A percentile compares a stretch with the other conserved stretches of the same genome.
Evolutionary conservation across 2,329 filamentous ascomycete species (phyloP).

Genomic region (Fusarium subtropicale): DNA sequence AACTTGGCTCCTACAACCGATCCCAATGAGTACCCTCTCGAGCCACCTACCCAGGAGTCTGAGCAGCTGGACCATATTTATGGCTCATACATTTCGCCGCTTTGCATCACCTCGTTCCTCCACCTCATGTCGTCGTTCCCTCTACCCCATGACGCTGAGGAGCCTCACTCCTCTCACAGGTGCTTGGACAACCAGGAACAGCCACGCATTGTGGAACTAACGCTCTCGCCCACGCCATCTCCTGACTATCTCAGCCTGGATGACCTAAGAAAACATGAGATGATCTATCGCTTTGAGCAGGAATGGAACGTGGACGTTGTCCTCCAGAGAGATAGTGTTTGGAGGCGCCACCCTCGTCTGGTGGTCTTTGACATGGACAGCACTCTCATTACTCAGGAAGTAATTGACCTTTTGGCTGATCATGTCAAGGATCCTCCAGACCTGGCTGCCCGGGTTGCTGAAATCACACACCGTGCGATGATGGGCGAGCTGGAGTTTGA

Average conservation of each 20-base stretch:
- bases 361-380: slow-evolving; percentile 99
- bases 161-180: slow-evolving; percentile 70
- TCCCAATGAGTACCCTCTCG: slow-evolving; percentile 69
- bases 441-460: slow-evolving; percentile 83
- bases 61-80: slow-evolving; percentile 74
- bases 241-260: slow-evolving; percentile 72
- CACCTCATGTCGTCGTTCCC: slow-evolving; percentile 74
- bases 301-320: slow-evolving; percentile 91
- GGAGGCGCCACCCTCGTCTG: slow-evolving; percentile 82
- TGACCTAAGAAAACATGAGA: slow-evolving; percentile 82
- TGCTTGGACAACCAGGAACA: slow-evolving; percentile 71
- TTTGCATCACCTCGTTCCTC: slow-evolving; percentile 74
- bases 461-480: slow-evolving; percentile 95
- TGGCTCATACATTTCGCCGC: slow-evolving; percentile 72
- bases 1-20: slow-evolving; percentile 71
- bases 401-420: slow-evolving; percentile 93
- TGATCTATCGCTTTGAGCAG: slow-evolving; percentile 84
- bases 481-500: slow-evolving; percentile 95
- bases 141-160: slow-evolving; percentile 61
- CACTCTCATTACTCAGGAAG: slow-evolving; percentile 96
- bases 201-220: slow-evolving; percentile 74
- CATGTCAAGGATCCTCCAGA: slow-evolving; percentile 76
- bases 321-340: slow-evolving; percentile 78
- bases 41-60: slow-evolving; percentile 65
- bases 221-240: slow-evolving; percentile 69